phyloP scores from a whole-genome alignment of 2,329 filamentous ascomycete species.

The Domatiomyces catenatus region DNA sequence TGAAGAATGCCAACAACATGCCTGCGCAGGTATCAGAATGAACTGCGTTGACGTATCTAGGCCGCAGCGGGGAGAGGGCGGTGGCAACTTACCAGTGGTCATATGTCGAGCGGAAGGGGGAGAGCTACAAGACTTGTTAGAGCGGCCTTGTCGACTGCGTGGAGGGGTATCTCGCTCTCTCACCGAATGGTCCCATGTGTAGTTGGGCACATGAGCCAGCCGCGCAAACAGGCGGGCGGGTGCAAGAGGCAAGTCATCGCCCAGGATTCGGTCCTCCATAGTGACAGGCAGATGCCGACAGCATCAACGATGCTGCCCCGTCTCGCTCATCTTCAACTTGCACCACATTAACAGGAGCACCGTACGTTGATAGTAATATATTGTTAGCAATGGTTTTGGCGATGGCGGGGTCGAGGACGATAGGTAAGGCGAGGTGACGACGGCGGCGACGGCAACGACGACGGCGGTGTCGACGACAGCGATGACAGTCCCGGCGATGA shows the following conservation, averaged over 20 bases:
- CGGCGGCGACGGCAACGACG: not conserved
- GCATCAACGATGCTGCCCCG: not conserved
- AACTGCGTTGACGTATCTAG: not conserved
- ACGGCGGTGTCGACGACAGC: not conserved
- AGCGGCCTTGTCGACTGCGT: slow-evolving; percentile 1
- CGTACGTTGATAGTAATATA: not conserved
- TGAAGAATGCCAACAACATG: slow-evolving; percentile 49
- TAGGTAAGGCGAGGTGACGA: not conserved
- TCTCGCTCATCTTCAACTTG: not conserved
- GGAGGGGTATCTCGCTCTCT: slow-evolving; percentile 1
- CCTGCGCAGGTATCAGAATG: slow-evolving; percentile 2
- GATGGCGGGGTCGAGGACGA: not conserved
- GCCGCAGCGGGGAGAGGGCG: not conserved
- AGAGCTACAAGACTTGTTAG: slow-evolving; percentile 12
- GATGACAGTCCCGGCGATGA: not conserved
- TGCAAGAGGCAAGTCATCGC: slow-evolving; percentile 37
- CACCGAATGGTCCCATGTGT: slow-evolving; percentile 56
- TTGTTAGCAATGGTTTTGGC: not conserved
- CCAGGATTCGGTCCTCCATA: slow-evolving; percentile 22
- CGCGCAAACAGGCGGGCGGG: slow-evolving; percentile 57
- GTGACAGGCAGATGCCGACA: not conserved
- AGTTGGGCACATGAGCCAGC: slow-evolving; percentile 56
- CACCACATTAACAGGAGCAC: not conserved
- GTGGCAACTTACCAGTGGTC: slow-evolving; percentile 53
- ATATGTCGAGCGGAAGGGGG: slow-evolving; percentile 47